phyloP scores from a whole-genome alignment of 495 filamentous ascomycete species.

The Hypoxylon crocopeplum region DNA sequence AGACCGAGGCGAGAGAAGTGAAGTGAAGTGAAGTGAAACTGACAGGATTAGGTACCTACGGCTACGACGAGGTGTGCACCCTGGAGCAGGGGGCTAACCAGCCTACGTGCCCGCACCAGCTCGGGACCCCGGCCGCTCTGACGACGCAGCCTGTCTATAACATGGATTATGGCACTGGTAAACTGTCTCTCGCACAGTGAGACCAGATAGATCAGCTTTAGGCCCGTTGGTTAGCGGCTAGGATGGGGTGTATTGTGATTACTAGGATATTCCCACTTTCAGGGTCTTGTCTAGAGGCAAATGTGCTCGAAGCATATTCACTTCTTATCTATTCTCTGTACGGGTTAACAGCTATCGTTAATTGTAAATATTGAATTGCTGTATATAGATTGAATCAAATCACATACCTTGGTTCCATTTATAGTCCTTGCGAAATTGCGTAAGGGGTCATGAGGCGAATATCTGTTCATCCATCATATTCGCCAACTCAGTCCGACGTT shows the following conservation, averaged over 20 bases:
- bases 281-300: background rate
- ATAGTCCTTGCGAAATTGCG: background rate
- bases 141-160: conserved; percentile 30
- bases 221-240: background rate
- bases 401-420: background rate
- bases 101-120: conserved; percentile 35
- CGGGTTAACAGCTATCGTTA: conserved; percentile 1
- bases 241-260: background rate
- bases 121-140: conserved; percentile 16
- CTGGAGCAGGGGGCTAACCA: conserved; percentile 37
- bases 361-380: conserved; percentile 16
- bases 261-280: background rate
- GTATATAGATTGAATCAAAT: conserved; percentile 1
- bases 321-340: background rate
- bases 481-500: background rate
- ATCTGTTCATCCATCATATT: conserved; percentile 1
- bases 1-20: too few relatives aligned
- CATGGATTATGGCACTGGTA: conserved; percentile 38
- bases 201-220: too few relatives aligned
- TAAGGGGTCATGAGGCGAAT: background rate
- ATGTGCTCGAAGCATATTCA: conserved; percentile 12
- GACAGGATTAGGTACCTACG: too few relatives aligned
- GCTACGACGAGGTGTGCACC: conserved; percentile 39
- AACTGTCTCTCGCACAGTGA: conserved; percentile 15
- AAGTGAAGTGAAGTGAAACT: too few relatives aligned